Evolutionary conservation across 2,329 filamentous ascomycete genomes (phyloP), one percentile per base, ranked within the genome.

Genomic region (Colletotrichum gloeosporioides): DNA sequence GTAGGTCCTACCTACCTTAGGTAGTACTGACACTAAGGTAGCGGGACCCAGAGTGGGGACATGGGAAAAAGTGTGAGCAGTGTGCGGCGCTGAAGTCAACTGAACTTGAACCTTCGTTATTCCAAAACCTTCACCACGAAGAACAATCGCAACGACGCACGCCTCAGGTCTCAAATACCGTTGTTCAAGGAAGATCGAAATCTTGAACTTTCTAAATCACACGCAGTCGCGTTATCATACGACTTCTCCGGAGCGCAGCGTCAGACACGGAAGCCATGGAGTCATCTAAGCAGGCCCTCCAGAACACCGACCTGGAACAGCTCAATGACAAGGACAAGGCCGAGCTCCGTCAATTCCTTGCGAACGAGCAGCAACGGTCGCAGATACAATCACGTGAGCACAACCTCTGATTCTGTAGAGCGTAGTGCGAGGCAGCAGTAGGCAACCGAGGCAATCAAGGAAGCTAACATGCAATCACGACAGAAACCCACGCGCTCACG

Each of bases 361-460:
- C 92, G 80, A 95, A 95, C 83, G 96, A 98, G 89, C 90, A 91
- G 79, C 95, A 98, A 86, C 97, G 97, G 85, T 92, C 95, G n/a
- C 89, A 92, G 79, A 86, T 92, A 67, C 90, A 92, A 79, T 81
- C 86, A 55, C 89, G 94, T 95, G 84, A 86, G 89, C 88, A 34
- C 22, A 18, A n/a, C n/a, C 15, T n/a, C 22, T 8, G n/a, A 62
- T 13, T 64, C 34, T 31, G 25, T 6, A 64, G 32, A 64, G 16
- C 29, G 29, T 31, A 63, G 29, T 27, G 44, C 53, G 59, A 9
- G 31, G 18, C 34, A 9, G 27, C 22, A 39, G 29, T 18, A 53
- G 27, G 55, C 9, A 49, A 31, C 16, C n/a, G n/a, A 61, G 27
- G 55, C 15, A 49, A 31, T 16, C n/a, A 6, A 53, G 44, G 44